Evolutionary conservation across 768 basidiomycete species (phyloP), one percentile per base, ranked within the genome.

Genomic region (Tephrocybe sp.): DNA sequence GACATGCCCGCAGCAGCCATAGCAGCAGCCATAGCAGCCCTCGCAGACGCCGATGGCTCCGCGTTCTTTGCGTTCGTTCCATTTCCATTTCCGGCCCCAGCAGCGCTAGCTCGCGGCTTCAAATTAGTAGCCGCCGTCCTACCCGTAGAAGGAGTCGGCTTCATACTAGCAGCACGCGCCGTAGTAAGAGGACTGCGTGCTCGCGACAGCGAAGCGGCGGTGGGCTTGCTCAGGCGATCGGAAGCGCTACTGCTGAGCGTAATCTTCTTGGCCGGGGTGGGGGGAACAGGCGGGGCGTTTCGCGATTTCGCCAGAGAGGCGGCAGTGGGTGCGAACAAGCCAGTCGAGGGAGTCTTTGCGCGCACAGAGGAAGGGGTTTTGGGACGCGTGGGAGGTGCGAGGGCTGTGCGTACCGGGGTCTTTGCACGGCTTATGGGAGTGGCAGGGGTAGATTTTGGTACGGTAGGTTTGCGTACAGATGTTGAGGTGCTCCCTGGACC

Each of bases 291-390:
- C 7, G 70, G 72, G 0, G 78, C 74, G 60, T 77, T 80, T 43
- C 87, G 83, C 31, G 84, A 75, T 44, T 75, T 78, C 0, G 90
- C 90, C 7, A 92, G 78, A 8, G 89, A 89, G 3, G 89, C 87
- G 0, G 89, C 90, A 1, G 90, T 92, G 0, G 90, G 90, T 6
- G 90, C 89, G 60, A 85, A 90, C 17, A 91, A 65, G 11, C 87
- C 84, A 1, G 81, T 72, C 5, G 82, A 78, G 2, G 85, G 82
- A 0, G 84, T 84, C 68, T 84, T 87, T 32, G 80, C 76, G 49
- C 78, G 74, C 14, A 67, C 61, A 2, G 67, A 60, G 7, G 71
- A 56, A 16, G 71, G 68, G 0, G 71, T 70, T 59, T 69, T 68
- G 20, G 68, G 59, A 30, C 66, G 62, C 8, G 56, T 43, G 7